Evolutionary conservation across 331 rosid genomes (phyloP).

Genomic region (Spiraea crenata): DNA sequence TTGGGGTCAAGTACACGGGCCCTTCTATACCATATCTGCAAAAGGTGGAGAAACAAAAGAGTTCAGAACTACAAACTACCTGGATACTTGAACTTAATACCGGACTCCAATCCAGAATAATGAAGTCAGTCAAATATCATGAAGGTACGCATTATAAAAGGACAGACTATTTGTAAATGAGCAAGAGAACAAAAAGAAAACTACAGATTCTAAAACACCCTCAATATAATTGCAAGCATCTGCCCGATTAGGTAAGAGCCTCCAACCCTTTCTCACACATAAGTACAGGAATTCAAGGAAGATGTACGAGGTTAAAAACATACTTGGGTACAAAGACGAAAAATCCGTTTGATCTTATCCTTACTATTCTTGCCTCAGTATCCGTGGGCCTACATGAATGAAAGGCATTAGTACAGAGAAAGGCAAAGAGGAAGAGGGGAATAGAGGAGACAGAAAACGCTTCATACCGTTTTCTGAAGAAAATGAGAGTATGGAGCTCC

Average conservation of each 20-base stretch:
- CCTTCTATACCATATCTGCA: conserved; percentile 92
- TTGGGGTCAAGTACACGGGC: conserved; percentile 70
- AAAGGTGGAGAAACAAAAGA: background rate
- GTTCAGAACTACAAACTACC: background rate
- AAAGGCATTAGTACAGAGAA: conserved; percentile 3
- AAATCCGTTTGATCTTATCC: conserved; percentile 92
- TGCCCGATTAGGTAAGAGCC: too few relatives aligned
- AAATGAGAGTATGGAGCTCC: conserved; percentile 84
- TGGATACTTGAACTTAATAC: background rate
- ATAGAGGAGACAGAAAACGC: conserved; percentile 7
- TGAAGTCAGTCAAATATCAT: background rate
- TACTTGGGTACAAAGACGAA: conserved; percentile 97
- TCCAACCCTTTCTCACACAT: background rate
- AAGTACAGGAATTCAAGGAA: background rate
- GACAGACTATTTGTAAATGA: too few relatives aligned
- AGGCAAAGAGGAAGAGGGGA: conserved; percentile 1
- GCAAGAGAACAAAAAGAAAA: background rate
- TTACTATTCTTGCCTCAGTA: conserved; percentile 88
- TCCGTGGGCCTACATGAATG: conserved; percentile 71
- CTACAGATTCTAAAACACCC: background rate
- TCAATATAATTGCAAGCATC: background rate
- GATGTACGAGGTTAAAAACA: conserved; percentile 9
- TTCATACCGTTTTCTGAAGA: conserved; percentile 69
- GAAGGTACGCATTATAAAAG: too few relatives aligned
- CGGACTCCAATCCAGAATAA: background rate